phyloP scores from a whole-genome alignment of 441 rosid species.

The Jatropha podagrica region DNA sequence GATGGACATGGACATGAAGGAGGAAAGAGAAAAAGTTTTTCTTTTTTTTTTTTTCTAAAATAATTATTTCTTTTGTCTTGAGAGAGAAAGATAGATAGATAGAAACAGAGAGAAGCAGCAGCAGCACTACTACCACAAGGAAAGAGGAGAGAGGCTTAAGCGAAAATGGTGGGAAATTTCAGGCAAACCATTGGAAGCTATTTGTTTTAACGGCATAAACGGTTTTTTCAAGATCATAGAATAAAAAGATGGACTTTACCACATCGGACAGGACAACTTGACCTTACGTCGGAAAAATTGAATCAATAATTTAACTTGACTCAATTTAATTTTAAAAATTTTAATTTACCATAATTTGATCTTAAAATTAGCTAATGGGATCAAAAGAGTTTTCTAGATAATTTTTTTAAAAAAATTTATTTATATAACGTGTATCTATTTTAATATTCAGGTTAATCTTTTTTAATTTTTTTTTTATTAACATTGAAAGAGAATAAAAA shows the following conservation, averaged over 20 bases:
- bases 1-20: slow-evolving; percentile 12
- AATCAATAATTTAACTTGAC: no score
- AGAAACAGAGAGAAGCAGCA: background rate
- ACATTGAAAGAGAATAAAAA: no score
- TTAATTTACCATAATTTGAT: no score
- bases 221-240: background rate
- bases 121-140: background rate
- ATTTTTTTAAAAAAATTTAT: no score
- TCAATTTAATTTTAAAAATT: background rate
- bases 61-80: background rate
- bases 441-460: no score
- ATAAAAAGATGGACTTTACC: no score
- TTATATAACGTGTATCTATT: no score
- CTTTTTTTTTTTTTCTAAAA: background rate
- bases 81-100: background rate
- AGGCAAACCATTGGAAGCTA: background rate
- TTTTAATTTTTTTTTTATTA: no score
- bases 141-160: background rate
- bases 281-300: background rate
- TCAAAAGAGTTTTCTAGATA: no score
- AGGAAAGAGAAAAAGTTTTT: background rate
- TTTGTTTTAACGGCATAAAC: background rate
- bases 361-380: no score
- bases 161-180: slow-evolving; percentile 37
- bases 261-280: no score